Evolutionary conservation across 2,329 filamentous ascomycete species (phyloP), one percentile per base, ranked within the genome.

Genomic region (Didymella glomerata): DNA sequence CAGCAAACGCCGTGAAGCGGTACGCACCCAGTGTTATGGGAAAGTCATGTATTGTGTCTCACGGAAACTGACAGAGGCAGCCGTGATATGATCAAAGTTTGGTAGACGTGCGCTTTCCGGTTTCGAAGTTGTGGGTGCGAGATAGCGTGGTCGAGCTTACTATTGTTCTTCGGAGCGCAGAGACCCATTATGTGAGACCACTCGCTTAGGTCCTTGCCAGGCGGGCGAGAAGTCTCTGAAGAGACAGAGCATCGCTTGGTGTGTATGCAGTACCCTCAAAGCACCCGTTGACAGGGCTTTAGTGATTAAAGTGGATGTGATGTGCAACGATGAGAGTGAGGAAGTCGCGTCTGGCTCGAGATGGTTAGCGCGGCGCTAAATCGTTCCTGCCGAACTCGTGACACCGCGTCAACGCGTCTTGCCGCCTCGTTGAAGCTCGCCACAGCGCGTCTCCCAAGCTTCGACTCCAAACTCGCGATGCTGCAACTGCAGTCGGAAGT

Each of bases 91-190:
- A 10, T 48, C 32, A 41, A 58, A 50, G 45, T 22, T 28, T 30
- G 45, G 44, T 11, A 48, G 28, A 63, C 25, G 27, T 46, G 48
- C 54, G 59, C 42, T 60, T 67, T 68, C 57, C 50, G 40, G 66
- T 48, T 49, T 52, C 45, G 54, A 53, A 48, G 51, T 49, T 32
- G 41, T 51, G 38, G 47, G 58, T 40, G 28, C 59, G 49, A 52
- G 28, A 57, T 67, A 60, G 65, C 60, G 64, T 45, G 30, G 48
- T 32, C 57, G 30, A 64, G 48, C 69, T 76, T 76, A 71, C 60
- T 76, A 76, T 76, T 76, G 72, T 76, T 75, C 73, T 68, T 58
- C 46, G 24, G 57, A 42, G 49, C 40, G 25, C 48, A 45, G 18
- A 57, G 53, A 63, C 64, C 67, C 51, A 49, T 16, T 59, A 59